These are phyloP conservation scores for Ustanciosporium gigantosporum DNA, from an alignment of 1,284 basidiomycete genomes.

Conservation along the genomic window DNA sequence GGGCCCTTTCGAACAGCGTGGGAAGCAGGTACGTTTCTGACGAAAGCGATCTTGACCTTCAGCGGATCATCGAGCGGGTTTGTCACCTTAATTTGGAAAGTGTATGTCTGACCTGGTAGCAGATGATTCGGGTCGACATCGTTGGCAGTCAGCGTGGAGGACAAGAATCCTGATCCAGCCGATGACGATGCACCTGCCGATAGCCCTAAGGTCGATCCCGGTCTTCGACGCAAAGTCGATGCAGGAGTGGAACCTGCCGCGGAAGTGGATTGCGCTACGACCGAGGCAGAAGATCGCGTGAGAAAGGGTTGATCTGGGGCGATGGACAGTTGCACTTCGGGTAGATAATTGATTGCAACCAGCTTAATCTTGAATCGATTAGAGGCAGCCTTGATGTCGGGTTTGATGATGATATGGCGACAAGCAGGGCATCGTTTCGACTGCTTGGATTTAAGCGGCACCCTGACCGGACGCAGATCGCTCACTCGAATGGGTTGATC, in stretches of 20 bases:
- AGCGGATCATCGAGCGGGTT: constrained; percentile 56
- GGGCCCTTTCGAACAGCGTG: not conserved
- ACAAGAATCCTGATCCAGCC: not conserved
- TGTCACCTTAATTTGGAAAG: constrained; percentile 36
- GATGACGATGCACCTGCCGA: not conserved
- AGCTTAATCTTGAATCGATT: constrained; percentile 96
- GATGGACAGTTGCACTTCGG: constrained; percentile 69
- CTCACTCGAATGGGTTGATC: constrained; percentile 66
- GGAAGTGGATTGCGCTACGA: too few relatives aligned
- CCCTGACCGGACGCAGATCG: constrained; percentile 80
- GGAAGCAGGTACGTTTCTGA: constrained; percentile 6
- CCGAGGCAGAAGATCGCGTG: not conserved
- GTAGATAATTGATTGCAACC: constrained; percentile 89
- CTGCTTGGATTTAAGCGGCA: constrained; percentile 86
- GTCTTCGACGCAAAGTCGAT: constrained; percentile 9
- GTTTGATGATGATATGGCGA: constrained; percentile 94
- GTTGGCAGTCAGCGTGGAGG: constrained; percentile 5
- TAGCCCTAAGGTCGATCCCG: constrained; percentile 2
- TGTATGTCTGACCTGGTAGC: constrained; percentile 36
- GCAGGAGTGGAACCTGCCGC: not conserved
- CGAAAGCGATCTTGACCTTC: constrained; percentile 32
- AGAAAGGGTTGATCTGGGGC: constrained; percentile 29
- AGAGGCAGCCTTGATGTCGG: constrained; percentile 91
- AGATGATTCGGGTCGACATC: constrained; percentile 30
- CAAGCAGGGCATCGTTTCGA: constrained; percentile 93